Base-by-base conservation (phyloP, 2,329 filamentous ascomycete species). In the Clonostachys rhizophaga region DNA sequence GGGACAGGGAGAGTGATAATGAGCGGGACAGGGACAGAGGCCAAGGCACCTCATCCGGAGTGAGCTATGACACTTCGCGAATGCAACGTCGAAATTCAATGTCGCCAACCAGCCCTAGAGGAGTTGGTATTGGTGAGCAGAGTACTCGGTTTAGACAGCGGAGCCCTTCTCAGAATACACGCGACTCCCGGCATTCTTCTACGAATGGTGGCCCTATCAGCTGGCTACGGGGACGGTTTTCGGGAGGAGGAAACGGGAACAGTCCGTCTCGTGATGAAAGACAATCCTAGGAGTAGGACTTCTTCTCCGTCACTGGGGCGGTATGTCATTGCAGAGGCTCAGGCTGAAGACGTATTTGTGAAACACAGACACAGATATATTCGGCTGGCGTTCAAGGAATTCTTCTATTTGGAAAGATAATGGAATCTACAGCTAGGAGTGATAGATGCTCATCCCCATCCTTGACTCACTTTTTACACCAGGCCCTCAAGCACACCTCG, bases 201-300 rank as follows among this genome's bases (percentile, higher is more conserved):
- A 59, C 64, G n/a, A 59, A 61, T 5, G 55, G 60, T 37, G 65
- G 69, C 4, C 65, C 71, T 34, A 52, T 75, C 2, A 60, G 62
- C 48, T 76, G 73, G 73, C 54, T 76, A 17, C 66, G 72, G 42
- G 68, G 68, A 40, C 65, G 64, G 37, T 71, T 75, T 34, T 47
- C 55, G 1, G 53, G 62, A 6, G 50, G 54, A n/a, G 57, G 60
- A 47, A 55, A 58, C 14, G 51, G 52, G 7, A 54, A 56, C 36
- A 58, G 61, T 24, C 53, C 59, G 13, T 55, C 57, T 30, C 58
- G 63, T 17, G 61, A 63, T 20, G 57, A 56, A 48, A 54, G 56
- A 43, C 58, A 57, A 41, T 51, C 55, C 43, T 64, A 62, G 58
- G 49, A 45, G 47, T 16, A 34, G 20, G 16, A 16, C 24, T 16